Conservation (phyloP, 495 filamentous ascomycete genomes). For the Aspergillus cristatus region DNA sequence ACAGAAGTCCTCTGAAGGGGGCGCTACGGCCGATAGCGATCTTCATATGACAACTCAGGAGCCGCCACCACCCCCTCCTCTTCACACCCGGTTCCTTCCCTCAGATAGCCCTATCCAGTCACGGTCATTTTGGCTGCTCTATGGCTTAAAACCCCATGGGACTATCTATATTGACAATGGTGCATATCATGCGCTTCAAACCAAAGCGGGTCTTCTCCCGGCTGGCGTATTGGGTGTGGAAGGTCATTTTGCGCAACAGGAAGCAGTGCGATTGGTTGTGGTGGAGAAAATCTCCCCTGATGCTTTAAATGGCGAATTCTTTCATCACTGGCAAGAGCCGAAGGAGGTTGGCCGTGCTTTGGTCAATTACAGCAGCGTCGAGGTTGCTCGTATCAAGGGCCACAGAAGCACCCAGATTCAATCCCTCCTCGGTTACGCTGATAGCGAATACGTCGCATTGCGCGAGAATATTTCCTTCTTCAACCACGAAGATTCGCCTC, state of each 20-base stretch:
- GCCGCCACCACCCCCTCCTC: constrained; percentile 39
- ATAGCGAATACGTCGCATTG: constrained; percentile 88
- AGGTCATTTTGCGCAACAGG: constrained; percentile 81
- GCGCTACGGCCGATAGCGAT: constrained; percentile 12
- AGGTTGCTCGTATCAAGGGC: constrained; percentile 79
- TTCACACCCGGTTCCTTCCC: constrained; percentile 90
- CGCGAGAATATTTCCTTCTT: constrained; percentile 83
- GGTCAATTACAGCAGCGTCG: constrained; percentile 81
- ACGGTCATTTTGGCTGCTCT: constrained; percentile 91
- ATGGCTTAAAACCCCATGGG: constrained; percentile 86
- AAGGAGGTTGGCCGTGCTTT: constrained; percentile 85
- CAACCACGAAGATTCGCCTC: constrained; percentile 15
- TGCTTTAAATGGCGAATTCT: constrained; percentile 34
- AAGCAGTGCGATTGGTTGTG: constrained; percentile 78
- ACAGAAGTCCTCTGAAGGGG: constrained; percentile 9
- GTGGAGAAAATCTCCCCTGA: constrained; percentile 43
- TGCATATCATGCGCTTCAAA: constrained; percentile 64
- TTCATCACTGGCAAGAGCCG: constrained; percentile 37
- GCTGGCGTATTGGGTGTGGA: constrained; percentile 85
- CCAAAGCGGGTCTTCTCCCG: constrained; percentile 83
- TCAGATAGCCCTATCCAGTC: constrained; percentile 81
- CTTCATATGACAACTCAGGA: constrained; percentile 2
- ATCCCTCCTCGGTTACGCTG: constrained; percentile 73
- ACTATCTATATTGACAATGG: constrained; percentile 87
- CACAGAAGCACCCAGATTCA: constrained; percentile 73